Base-by-base conservation (phyloP, 2,329 filamentous ascomycete genomes). In the Microsporum audouinii region DNA sequence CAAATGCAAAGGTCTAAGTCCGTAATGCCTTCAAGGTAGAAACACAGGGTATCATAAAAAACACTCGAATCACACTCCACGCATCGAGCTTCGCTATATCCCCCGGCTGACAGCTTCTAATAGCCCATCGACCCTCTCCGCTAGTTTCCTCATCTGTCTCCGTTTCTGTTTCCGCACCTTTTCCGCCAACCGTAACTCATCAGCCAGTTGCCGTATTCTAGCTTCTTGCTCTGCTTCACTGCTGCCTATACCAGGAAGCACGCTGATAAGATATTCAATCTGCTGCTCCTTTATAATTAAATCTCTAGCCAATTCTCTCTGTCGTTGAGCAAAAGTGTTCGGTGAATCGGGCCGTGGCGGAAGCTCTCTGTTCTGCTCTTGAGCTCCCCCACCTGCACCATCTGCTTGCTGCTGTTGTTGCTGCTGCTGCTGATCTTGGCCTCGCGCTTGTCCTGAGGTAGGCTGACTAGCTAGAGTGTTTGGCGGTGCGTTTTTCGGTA, bases 221-320 rank as follows among this genome's bases (percentile, higher is more conserved):
- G 66, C 67, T 63, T 76, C 75, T 65, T 80, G 78, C 68, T 78
- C 72, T 43, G 70, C 71, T 65, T 78, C 75, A 10, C 71, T 75
- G 8, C 71, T 72, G 8, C 73, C 76, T 33, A 79, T 75, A 14
- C 78, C 78, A 0, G 78, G 78, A 53, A 80, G 63, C 33, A 75
- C 72, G 4, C 73, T 73, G 47, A 79, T 76, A 58, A 80, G 63
- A 58, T 77, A 74, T 68, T 80, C 78, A 60, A 80, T 79, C 71
- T 80, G 77, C 69, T 78, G 75, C 60, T 78, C 75, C 66, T 80
- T 80, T 61, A 77, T 72, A 45, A 80, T 74, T 2, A 80, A 68
- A 63, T 80, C 78, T 2, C 76, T 71, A n/a, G 77, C 77, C 4
- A 80, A 66, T 63, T 80, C 78, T 8, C 72, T 69, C 68, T 79